Percentiles rank a stretch among this genome's conserved stretches.
Evolutionary conservation across 2,329 filamentous ascomycete genomes (phyloP).

Genomic region (Fusarium pseudocircinatum): DNA sequence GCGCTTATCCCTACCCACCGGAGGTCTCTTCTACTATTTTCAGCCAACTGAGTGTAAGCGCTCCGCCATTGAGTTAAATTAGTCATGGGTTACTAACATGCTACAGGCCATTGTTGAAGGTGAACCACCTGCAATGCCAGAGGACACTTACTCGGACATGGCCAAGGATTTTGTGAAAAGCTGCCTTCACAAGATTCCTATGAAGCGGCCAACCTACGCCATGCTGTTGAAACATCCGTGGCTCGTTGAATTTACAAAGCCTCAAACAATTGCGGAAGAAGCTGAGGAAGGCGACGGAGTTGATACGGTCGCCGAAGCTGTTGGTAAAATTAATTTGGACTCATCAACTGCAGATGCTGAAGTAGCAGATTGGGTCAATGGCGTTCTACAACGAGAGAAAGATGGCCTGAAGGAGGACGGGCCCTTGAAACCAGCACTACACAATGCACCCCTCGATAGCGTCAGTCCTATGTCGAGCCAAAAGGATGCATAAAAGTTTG

Average conservation of each 20-base stretch:
- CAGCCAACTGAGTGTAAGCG: constrained; percentile 91
- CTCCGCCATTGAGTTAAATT: background rate
- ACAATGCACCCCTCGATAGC: constrained; percentile 84
- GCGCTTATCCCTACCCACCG: constrained; percentile 93
- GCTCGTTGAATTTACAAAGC: constrained; percentile 80
- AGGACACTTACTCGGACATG: constrained; percentile 78
- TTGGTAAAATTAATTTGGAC: constrained; percentile 56
- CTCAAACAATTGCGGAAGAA: constrained; percentile 77
- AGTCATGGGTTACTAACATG: constrained; percentile 14
- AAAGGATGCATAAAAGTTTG: constrained; percentile 16
- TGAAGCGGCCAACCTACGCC: constrained; percentile 91
- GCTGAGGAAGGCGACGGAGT: constrained; percentile 69
- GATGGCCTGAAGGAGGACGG: constrained; percentile 61
- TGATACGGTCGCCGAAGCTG: constrained; percentile 55
- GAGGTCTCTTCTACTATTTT: constrained; percentile 99
- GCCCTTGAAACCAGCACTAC: constrained; percentile 79
- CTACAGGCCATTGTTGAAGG: constrained; percentile 94
- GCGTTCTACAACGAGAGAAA: constrained; percentile 68
- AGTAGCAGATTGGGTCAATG: constrained; percentile 85
- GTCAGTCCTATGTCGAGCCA: constrained; percentile 66
- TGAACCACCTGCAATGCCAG: constrained; percentile 88
- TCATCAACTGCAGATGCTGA: constrained; percentile 72
- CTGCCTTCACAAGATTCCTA: constrained; percentile 92
- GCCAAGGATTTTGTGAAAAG: constrained; percentile 88
- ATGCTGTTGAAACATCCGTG: constrained; percentile 91